Evolutionary conservation across 345 rosid species (phyloP).

Genomic region (Capsella bursapastoris): DNA sequence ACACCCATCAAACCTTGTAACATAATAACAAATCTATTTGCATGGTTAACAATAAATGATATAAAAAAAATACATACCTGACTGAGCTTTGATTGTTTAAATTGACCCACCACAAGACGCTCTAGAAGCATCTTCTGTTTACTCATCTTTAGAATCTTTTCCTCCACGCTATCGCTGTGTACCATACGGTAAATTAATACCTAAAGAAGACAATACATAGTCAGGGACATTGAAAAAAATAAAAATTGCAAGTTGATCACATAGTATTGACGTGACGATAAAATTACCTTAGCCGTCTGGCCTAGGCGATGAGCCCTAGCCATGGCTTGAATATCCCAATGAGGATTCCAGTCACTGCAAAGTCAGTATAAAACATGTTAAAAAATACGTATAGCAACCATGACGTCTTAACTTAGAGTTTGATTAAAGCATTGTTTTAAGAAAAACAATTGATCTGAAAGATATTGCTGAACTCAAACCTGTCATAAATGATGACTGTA

Average conservation of each 20-base stretch:
- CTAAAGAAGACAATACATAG: constrained; percentile 45
- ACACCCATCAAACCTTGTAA: no score
- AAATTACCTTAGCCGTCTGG: constrained; percentile 75
- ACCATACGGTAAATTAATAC: constrained; percentile 86
- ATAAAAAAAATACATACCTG: constrained; percentile 55
- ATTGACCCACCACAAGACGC: constrained; percentile 92
- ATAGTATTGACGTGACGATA: constrained; percentile 1
- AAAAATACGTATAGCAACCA: not conserved
- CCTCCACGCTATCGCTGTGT: constrained; percentile 79
- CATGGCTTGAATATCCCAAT: constrained; percentile 98
- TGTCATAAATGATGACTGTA: constrained; percentile 90
- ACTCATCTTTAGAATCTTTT: constrained; percentile 80
- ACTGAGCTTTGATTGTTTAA: constrained; percentile 69
- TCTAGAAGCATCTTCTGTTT: constrained; percentile 94
- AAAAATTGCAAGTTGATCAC: not conserved
- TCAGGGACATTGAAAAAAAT: not conserved
- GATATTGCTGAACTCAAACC: constrained; percentile 48
- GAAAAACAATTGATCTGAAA: not conserved
- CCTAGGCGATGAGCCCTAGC: constrained; percentile 98
- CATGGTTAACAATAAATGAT: not conserved
- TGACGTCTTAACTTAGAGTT: not conserved
- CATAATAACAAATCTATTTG: not conserved
- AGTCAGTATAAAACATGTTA: constrained; percentile 34
- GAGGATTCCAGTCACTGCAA: constrained; percentile 95
- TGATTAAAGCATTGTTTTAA: not conserved